Conservation (phyloP, 139 green algal genomes). For the Ettlia oleoabundans region DNA sequence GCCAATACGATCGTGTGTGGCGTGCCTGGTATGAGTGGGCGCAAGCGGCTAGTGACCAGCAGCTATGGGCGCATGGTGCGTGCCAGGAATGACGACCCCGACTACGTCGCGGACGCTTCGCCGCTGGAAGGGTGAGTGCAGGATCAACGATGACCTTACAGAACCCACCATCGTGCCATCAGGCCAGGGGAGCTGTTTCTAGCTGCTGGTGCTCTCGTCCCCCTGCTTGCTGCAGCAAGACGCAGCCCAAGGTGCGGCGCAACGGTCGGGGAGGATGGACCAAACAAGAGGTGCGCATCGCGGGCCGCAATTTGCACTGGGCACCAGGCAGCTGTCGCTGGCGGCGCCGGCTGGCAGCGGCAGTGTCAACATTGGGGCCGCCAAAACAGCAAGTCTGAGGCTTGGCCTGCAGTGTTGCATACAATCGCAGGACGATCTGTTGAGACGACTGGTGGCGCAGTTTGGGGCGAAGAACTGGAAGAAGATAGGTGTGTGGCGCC, state of each 20-base stretch:
- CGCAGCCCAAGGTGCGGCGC: slow-evolving; percentile 19
- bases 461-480: slow-evolving; percentile 88
- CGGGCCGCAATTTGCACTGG: neutral
- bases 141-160: neutral
- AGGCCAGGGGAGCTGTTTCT: neutral
- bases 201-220: neutral
- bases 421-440: slow-evolving; percentile 76
- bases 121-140: slow-evolving; percentile 1
- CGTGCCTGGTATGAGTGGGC: neutral
- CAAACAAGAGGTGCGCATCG: slow-evolving; percentile 27
- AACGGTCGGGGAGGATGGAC: slow-evolving; percentile 31
- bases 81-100: slow-evolving; percentile 23
- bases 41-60: slow-evolving; percentile 9
- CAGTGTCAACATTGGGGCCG: neutral
- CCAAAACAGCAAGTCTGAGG: neutral
- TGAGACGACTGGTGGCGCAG: slow-evolving; percentile 72
- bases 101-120: slow-evolving; percentile 17
- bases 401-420: neutral
- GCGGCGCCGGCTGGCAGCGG: neutral
- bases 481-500: slow-evolving; percentile 70
- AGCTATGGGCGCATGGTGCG: slow-evolving; percentile 16
- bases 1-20: neutral
- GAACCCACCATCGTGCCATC: no score
- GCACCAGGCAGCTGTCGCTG: neutral
- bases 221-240: slow-evolving; percentile 8